Base-by-base conservation (phyloP, 2,329 filamentous ascomycete species). In the Fulvia fulva region DNA sequence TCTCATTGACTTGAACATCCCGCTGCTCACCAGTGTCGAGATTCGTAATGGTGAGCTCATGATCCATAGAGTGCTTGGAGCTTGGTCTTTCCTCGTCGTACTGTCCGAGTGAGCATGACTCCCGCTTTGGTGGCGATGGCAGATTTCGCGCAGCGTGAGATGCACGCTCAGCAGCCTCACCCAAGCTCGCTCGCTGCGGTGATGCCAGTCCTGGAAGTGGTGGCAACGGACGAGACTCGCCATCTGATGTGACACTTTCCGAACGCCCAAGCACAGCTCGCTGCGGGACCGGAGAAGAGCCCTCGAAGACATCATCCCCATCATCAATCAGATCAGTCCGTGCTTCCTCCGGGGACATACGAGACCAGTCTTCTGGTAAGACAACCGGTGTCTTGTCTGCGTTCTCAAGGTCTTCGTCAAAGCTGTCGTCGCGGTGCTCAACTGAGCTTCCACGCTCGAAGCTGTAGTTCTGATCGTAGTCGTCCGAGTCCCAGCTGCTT, bases 351-450 rank as follows among this genome's bases (percentile, higher is more conserved):
- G 76, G 90, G 77, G 77, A 92, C 82, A 87, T 86, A 64, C 84
- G 89, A 63, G 89, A 86, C 94, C 94, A 99, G 72, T 97, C 91
- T 68, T 97, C 94, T 0, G 94, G 94, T 22, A 95, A 84, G n/a
- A 99, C 93, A 11, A 99, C 94, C 0, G 94, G 94, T 0, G 94
- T 97, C 80, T 97, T 97, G 70, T 96, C 91, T 5, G 91, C 93
- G 70, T 97, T 93, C 75, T 97, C 93, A 1, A 97, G 82, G 6
- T 91, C 96, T 14, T 90, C 93, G 74, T 97, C 93, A 67, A 97
- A 97, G 77, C 93, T 97, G 70, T 97, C 93, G 41, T 74, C 71
- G 9, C 66, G 65, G 7, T 65, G 60, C 55, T 84, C 81, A 26
- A 84, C 77, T 5, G 82, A 83, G 25, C 83, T 85, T 45, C 83